Evolutionary conservation across 495 filamentous ascomycete species (phyloP).

Genomic region (Aspergillus heteromorphus): DNA sequence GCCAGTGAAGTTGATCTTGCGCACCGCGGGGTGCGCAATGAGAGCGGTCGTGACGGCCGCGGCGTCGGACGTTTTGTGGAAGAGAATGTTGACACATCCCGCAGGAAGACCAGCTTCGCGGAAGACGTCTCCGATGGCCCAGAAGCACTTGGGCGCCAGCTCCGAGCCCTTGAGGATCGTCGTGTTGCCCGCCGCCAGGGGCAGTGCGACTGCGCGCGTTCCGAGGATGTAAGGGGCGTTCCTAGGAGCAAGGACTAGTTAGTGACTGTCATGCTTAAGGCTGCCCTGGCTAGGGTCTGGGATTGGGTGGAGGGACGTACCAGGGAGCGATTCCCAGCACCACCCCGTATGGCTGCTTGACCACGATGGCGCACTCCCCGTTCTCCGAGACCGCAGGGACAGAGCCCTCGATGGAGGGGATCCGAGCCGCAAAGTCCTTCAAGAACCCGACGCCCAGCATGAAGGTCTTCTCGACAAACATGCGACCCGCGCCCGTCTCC

Average conservation of each 20-base stretch:
- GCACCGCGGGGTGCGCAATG: conserved; percentile 51
- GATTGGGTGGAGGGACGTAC: conserved; percentile 47
- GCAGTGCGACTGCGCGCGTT: conserved; percentile 60
- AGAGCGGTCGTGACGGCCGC: conserved; percentile 50
- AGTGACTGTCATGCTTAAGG: no score
- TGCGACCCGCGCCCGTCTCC: conserved; percentile 59
- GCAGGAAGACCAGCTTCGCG: conserved; percentile 66
- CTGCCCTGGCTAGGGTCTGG: no score
- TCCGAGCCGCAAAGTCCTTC: conserved; percentile 65
- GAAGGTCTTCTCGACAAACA: conserved; percentile 60
- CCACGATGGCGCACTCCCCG: conserved; percentile 61
- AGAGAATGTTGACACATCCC: conserved; percentile 53
- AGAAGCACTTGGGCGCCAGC: conserved; percentile 68
- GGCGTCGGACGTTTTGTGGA: conserved; percentile 48
- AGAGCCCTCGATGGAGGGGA: conserved; percentile 53
- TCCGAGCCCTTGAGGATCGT: conserved; percentile 74
- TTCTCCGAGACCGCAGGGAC: conserved; percentile 53
- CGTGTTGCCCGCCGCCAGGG: conserved; percentile 80
- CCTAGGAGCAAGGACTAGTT: conserved; percentile 29
- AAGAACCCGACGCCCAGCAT: conserved; percentile 52
- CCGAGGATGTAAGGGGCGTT: conserved; percentile 62
- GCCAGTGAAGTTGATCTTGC: conserved; percentile 61
- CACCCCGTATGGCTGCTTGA: conserved; percentile 78
- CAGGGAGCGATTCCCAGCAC: conserved; percentile 80
- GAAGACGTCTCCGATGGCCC: conserved; percentile 63